Percentiles rank a stretch among this genome's conserved stretches.
Conservation (phyloP, 805 yeast genomes). For the Hanseniaspora singularis region DNA sequence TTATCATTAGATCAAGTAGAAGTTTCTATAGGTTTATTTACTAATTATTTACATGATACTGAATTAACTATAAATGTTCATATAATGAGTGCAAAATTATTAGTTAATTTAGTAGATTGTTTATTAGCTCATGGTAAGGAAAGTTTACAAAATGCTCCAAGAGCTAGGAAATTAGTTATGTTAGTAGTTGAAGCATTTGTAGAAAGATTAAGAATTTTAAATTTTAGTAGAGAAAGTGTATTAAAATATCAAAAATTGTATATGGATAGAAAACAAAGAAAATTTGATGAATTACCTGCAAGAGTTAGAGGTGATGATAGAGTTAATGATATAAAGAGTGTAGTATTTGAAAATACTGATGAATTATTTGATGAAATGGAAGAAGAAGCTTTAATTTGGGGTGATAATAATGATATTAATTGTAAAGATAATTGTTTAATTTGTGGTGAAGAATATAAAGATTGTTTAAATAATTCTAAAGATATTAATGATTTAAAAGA, state of each 20-base stretch:
- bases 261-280: slow-evolving; percentile 34
- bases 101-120: slow-evolving; percentile 78
- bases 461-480: slow-evolving; percentile 16
- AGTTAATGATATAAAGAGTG: slow-evolving; percentile 29
- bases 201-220: slow-evolving; percentile 63
- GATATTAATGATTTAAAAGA: slow-evolving; percentile 11
- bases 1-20: slow-evolving; percentile 72
- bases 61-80: slow-evolving; percentile 80
- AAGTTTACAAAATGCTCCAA: slow-evolving; percentile 63
- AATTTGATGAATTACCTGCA: slow-evolving; percentile 32
- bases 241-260: slow-evolving; percentile 48
- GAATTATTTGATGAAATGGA: slow-evolving; percentile 11
- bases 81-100: slow-evolving; percentile 86
- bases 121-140: slow-evolving; percentile 52
- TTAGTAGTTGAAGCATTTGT: slow-evolving; percentile 80
- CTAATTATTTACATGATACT: slow-evolving; percentile 67
- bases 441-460: slow-evolving; percentile 17
- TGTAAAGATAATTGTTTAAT: too few species aligned
- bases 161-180: slow-evolving; percentile 57
- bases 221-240: slow-evolving; percentile 56
- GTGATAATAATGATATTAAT: slow-evolving; percentile 20
- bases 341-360: slow-evolving; percentile 24
- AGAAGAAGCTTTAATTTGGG: too few species aligned
- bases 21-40: slow-evolving; percentile 73
- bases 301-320: slow-evolving; percentile 27